These are phyloP conservation scores for Jackrogersella multiformis DNA, from an alignment of 495 filamentous ascomycete species.

Conservation along the genomic window DNA sequence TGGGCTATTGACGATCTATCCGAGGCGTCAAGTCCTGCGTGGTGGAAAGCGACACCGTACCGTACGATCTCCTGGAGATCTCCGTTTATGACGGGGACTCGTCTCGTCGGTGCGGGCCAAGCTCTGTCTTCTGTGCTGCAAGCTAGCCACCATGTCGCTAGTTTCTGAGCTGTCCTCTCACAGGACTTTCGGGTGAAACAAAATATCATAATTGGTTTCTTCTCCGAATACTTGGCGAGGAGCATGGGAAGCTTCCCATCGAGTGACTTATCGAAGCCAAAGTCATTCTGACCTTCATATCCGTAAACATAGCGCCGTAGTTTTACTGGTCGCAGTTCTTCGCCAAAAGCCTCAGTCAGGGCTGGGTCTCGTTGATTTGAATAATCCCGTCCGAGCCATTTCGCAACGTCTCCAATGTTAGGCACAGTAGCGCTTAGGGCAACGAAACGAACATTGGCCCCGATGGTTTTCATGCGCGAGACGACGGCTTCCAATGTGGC, in stretches of 20 bases:
- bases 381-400: constrained; percentile 86
- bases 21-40: constrained; percentile 79
- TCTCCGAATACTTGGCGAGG: constrained; percentile 77
- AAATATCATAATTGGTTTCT: constrained; percentile 93
- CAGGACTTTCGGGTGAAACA: constrained; percentile 86
- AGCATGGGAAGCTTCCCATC: constrained; percentile 77
- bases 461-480: constrained; percentile 94
- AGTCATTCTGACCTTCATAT: constrained; percentile 76
- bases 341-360: constrained; percentile 80
- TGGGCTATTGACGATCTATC: constrained; percentile 79
- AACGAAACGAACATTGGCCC: constrained; percentile 86
- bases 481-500: constrained; percentile 96
- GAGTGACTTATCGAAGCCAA: constrained; percentile 83
- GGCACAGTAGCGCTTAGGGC: constrained; percentile 94
- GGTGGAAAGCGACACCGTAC: constrained; percentile 90
- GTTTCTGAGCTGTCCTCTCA: constrained; percentile 74
- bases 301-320: constrained; percentile 89
- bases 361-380: constrained; percentile 75
- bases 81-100: constrained; percentile 63
- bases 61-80: constrained; percentile 70
- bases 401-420: constrained; percentile 89
- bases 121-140: constrained; percentile 64
- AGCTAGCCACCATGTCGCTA: constrained; percentile 72
- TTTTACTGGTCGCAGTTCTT: constrained; percentile 89
- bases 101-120: constrained; percentile 72